Evolutionary conservation across 176 grass and related monocot species (phyloP).

Genomic region (Phyllostachys edulis): DNA sequence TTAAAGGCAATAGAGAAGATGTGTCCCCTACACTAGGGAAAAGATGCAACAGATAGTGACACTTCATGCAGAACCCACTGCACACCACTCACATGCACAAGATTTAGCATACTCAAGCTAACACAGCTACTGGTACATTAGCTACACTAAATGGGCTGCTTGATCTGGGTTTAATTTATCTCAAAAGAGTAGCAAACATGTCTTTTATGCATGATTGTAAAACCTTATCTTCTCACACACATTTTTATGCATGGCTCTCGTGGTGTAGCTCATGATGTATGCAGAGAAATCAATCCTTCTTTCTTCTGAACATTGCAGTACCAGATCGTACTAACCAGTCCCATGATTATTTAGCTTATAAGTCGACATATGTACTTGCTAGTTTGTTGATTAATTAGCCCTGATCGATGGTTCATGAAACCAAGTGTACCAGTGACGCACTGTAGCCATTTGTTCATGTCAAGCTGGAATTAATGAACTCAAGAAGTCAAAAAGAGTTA

Average conservation of each 20-base stretch:
- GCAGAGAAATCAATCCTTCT: not conserved
- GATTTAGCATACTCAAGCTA: not conserved
- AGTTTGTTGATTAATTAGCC: not conserved
- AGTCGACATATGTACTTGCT: not conserved
- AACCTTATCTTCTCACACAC: not conserved
- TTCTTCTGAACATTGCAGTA: not conserved
- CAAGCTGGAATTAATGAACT: not conserved
- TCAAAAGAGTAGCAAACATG: not conserved
- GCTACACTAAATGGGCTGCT: not conserved
- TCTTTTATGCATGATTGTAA: not conserved
- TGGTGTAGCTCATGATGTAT: not conserved
- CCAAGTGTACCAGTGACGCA: not conserved
- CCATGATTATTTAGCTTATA: not conserved
- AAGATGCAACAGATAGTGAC: constrained; percentile 49
- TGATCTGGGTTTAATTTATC: not conserved
- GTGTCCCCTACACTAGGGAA: constrained; percentile 22
- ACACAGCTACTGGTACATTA: not conserved
- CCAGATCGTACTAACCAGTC: not conserved
- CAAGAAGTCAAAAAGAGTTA: not conserved
- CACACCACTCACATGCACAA: constrained; percentile 46
- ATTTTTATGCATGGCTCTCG: not conserved
- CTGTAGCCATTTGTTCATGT: not conserved
- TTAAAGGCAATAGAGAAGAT: constrained; percentile 32
- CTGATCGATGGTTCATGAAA: not conserved
- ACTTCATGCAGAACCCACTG: constrained; percentile 49